Evolutionary conservation across 2,329 filamentous ascomycete genomes (phyloP).

Genomic region (Aspergillus flavus): DNA sequence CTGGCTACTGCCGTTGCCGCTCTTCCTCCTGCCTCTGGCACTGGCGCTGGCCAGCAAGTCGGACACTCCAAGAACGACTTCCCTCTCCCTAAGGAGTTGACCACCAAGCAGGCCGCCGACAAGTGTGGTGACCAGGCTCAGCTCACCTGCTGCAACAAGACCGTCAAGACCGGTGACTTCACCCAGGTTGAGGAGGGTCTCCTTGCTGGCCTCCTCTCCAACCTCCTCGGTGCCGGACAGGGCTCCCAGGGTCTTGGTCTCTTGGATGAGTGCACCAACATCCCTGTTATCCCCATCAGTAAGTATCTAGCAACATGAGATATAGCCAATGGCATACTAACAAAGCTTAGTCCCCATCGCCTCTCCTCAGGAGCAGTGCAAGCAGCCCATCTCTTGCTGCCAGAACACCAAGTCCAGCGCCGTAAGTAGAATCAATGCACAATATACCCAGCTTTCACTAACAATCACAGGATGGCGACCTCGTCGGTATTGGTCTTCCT

Average conservation of each 20-base stretch:
- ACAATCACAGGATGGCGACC: constrained; percentile 29
- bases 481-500: constrained; percentile 40
- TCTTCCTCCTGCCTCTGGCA: constrained; percentile 29
- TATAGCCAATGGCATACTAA: constrained; percentile 1
- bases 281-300: constrained; percentile 31
- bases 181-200: constrained; percentile 35
- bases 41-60: constrained; percentile 32
- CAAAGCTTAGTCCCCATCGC: constrained; percentile 31
- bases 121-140: constrained; percentile 43
- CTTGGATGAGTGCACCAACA: constrained; percentile 47
- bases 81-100: constrained; percentile 35
- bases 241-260: constrained; percentile 39
- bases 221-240: constrained; percentile 38
- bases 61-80: constrained; percentile 38
- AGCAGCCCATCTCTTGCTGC: constrained; percentile 46
- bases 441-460: accelerated
- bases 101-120: constrained; percentile 41
- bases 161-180: constrained; percentile 38
- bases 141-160: constrained; percentile 45
- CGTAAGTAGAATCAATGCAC: constrained; percentile 20
- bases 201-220: constrained; percentile 36
- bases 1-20: constrained; percentile 38
- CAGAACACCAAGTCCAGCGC: constrained; percentile 37
- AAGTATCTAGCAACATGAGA: constrained; percentile 9
- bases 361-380: constrained; percentile 42